Evolutionary conservation across 2,329 filamentous ascomycete genomes (phyloP).

Genomic region (Sarocladium kiliense): DNA sequence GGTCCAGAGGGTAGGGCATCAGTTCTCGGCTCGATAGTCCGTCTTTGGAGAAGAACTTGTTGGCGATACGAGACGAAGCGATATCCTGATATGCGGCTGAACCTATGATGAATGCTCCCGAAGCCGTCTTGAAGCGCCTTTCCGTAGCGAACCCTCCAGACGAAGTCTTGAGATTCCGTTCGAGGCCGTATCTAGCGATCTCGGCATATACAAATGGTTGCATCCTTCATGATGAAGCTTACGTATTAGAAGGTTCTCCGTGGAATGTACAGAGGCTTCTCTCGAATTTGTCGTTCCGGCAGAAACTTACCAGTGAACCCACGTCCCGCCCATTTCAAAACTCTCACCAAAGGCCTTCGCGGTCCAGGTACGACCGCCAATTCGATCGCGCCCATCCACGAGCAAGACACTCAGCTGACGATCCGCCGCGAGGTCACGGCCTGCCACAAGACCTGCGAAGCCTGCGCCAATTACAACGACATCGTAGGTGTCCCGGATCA

Average conservation of each 20-base stretch:
- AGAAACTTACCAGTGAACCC: constrained; percentile 32
- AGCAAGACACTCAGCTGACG: constrained; percentile 23
- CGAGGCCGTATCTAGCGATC: too few species aligned
- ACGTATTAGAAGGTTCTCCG: too few species aligned
- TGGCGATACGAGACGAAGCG: too few species aligned
- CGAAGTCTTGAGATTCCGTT: too few species aligned
- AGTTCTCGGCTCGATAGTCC: constrained; percentile 21
- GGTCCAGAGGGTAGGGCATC: constrained; percentile 31
- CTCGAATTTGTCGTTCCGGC: too few species aligned
- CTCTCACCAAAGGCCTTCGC: constrained; percentile 25
- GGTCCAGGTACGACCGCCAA: constrained; percentile 37
- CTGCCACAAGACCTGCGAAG: constrained; percentile 25
- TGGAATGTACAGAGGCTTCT: too few species aligned
- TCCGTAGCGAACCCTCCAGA: too few species aligned
- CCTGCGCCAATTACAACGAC: constrained; percentile 19
- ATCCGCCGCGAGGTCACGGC: constrained; percentile 20
- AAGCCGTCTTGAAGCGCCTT: too few species aligned
- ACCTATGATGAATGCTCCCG: too few species aligned
- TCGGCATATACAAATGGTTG: too few species aligned
- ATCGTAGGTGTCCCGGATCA: constrained; percentile 6
- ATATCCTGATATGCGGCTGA: too few species aligned
- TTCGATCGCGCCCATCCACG: constrained; percentile 33
- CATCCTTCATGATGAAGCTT: too few species aligned
- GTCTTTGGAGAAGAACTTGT: constrained; percentile 25
- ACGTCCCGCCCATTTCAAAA: constrained; percentile 37